These are phyloP conservation scores for Globisporangium lucens DNA, from an alignment of 352 stramenopile species.

Conservation along the genomic window DNA sequence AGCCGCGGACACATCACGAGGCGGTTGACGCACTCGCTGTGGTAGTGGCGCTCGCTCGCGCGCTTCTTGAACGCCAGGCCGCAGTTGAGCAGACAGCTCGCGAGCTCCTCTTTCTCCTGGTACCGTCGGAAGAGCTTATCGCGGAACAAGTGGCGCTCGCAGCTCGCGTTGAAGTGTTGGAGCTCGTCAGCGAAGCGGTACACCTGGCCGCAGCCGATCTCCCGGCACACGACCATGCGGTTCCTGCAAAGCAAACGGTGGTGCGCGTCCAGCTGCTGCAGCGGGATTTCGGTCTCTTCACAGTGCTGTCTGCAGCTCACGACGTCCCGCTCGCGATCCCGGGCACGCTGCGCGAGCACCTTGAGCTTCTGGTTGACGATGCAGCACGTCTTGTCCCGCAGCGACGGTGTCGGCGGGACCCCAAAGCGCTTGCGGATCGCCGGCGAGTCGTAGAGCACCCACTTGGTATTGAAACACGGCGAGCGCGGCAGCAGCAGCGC, in stretches of 20 bases:
- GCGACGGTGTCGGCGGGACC: conserved; percentile 51
- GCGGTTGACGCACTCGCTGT: conserved; percentile 40
- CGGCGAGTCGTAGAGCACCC: conserved; percentile 49
- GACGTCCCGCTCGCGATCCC: conserved; percentile 37
- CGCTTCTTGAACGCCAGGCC: conserved; percentile 29
- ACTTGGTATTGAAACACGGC: conserved; percentile 40
- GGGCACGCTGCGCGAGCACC: conserved; percentile 51
- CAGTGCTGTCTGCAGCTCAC: conserved; percentile 49
- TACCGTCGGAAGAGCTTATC: conserved; percentile 37
- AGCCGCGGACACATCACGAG: conserved; percentile 41
- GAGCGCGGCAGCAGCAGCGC: conserved; percentile 42
- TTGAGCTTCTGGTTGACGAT: conserved; percentile 68
- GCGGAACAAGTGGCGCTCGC: conserved; percentile 36
- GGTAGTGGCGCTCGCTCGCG: conserved; percentile 35
- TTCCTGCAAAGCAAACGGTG: conserved; percentile 42
- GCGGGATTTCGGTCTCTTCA: conserved; percentile 23
- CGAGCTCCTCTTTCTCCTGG: conserved; percentile 35
- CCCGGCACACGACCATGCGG: conserved; percentile 51
- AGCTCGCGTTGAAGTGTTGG: conserved; percentile 31
- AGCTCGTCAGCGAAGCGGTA: conserved; percentile 31
- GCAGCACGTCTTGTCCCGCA: conserved; percentile 63
- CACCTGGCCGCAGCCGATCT: conserved; percentile 38
- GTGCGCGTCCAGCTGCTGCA: conserved; percentile 49
- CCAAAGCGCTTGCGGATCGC: conserved; percentile 48
- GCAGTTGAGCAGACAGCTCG: conserved; percentile 49